Percentiles rank a stretch among this genome's conserved stretches.
Conservation (phyloP, 2,329 filamentous ascomycete genomes). For the Cladosporium phlei region DNA sequence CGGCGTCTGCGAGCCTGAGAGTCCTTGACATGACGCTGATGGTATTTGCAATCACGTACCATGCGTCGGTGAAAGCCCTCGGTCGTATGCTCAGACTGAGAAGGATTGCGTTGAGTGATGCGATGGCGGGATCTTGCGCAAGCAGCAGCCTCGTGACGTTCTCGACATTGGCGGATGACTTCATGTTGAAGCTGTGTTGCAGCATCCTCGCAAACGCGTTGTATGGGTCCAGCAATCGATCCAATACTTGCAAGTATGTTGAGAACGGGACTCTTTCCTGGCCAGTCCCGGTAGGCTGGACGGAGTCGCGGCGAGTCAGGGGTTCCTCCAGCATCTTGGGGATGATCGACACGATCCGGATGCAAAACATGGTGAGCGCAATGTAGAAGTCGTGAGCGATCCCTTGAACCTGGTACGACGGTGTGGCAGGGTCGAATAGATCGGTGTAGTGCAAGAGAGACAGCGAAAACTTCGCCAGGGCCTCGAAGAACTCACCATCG, state of each 20-base stretch:
- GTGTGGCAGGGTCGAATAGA: background rate
- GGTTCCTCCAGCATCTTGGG: constrained; percentile 18
- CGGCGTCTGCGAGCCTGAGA: constrained; percentile 10
- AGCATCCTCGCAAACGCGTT: constrained; percentile 9
- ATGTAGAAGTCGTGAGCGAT: constrained; percentile 14
- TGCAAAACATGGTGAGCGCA: constrained; percentile 16
- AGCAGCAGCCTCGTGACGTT: background rate
- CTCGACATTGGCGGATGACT: background rate
- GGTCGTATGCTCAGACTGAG: constrained; percentile 5
- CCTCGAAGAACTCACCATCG: constrained; percentile 20
- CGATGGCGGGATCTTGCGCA: background rate
- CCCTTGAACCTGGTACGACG: background rate
- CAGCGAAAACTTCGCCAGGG: constrained; percentile 19
- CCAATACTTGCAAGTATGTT: constrained; percentile 19
- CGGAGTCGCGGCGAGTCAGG: constrained; percentile 23
- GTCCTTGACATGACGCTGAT: constrained; percentile 16
- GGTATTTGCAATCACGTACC: constrained; percentile 21
- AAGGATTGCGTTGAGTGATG: constrained; percentile 9
- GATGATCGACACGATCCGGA: constrained; percentile 19
- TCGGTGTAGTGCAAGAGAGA: constrained; percentile 25
- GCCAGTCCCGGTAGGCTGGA: constrained; percentile 14
- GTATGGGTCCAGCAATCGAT: constrained; percentile 10
- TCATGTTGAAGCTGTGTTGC: constrained; percentile 3
- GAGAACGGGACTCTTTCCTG: constrained; percentile 18
- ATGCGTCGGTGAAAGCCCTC: constrained; percentile 18